Evolutionary conservation across 805 yeast species (phyloP).

Genomic region (Wickerhamomyces subpelliculosus): DNA sequence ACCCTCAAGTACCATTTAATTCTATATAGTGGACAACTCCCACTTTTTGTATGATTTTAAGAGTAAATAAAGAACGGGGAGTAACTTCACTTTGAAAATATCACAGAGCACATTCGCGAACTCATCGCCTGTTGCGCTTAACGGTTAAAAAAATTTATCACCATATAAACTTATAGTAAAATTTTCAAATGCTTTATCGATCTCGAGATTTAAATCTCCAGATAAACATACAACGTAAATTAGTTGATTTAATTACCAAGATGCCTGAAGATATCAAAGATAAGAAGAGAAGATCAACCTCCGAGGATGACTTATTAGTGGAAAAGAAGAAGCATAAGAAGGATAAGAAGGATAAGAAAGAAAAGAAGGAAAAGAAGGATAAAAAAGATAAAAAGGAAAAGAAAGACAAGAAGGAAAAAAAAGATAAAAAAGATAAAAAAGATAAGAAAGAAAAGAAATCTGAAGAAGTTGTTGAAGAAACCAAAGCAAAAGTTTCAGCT

Average conservation of each 20-base stretch:
- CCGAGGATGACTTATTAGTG: slow-evolving; percentile 12
- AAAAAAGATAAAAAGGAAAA: slow-evolving; percentile 25
- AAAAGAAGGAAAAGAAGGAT: slow-evolving; percentile 26
- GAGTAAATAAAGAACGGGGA: no score
- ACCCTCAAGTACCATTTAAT: no score
- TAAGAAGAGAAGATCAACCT: slow-evolving; percentile 19
- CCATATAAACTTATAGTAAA: no score
- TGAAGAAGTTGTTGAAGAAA: slow-evolving; percentile 18
- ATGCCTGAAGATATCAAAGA: slow-evolving; percentile 20
- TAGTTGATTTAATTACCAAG: neutral
- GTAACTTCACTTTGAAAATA: no score
- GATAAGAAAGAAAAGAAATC: slow-evolving; percentile 28
- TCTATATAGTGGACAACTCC: no score
- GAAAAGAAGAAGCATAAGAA: slow-evolving; percentile 31
- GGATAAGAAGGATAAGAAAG: slow-evolving; percentile 24
- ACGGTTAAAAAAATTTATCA: neutral
- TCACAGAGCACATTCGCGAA: neutral
- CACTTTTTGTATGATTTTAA: no score
- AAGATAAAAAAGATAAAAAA: slow-evolving; percentile 30
- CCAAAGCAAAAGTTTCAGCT: neutral
- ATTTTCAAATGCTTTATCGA: no score
- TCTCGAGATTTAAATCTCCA: no score
- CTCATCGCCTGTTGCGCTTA: neutral
- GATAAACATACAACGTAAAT: no score
- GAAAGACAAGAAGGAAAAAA: slow-evolving; percentile 23